phyloP scores from a whole-genome alignment of 2,329 filamentous ascomycete genomes.

The Aspergillus texensis region DNA sequence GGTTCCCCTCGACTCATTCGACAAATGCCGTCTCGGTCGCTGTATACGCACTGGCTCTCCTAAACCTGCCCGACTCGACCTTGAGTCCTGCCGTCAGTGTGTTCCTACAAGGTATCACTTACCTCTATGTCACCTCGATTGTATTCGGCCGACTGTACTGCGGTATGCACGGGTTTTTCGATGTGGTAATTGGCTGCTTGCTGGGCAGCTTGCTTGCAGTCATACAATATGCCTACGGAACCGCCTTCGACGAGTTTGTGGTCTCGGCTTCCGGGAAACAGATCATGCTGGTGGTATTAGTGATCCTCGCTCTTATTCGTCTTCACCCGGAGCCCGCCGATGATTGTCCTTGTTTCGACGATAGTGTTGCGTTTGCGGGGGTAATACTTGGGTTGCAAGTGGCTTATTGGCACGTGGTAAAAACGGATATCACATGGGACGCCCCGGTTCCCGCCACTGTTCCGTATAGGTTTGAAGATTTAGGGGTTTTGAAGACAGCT shows the following conservation, averaged over 20 bases:
- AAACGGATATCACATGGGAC: constrained; percentile 56
- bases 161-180: constrained; percentile 96
- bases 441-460: constrained; percentile 61
- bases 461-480: constrained; percentile 65
- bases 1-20: constrained; percentile 95
- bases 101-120: constrained; percentile 68
- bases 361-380: constrained; percentile 89
- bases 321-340: constrained; percentile 95
- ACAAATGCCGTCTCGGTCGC: constrained; percentile 96
- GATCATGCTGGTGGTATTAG: constrained; percentile 63
- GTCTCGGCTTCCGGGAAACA: constrained; percentile 66
- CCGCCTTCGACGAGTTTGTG: constrained; percentile 70
- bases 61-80: constrained; percentile 67
- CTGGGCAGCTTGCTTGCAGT: constrained; percentile 69
- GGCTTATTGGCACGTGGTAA: constrained; percentile 80
- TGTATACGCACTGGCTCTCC: constrained; percentile 74
- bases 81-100: constrained; percentile 62
- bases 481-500: constrained; percentile 67
- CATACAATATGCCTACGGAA: constrained; percentile 58
- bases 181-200: constrained; percentile 78
- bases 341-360: constrained; percentile 95
- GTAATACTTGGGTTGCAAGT: constrained; percentile 83
- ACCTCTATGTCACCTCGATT: constrained; percentile 87
- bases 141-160: constrained; percentile 91
- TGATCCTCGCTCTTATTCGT: constrained; percentile 76